Evolutionary conservation across 495 filamentous ascomycete species (phyloP), one percentile per base, ranked within the genome.

Genomic region (Neurospora sp.): DNA sequence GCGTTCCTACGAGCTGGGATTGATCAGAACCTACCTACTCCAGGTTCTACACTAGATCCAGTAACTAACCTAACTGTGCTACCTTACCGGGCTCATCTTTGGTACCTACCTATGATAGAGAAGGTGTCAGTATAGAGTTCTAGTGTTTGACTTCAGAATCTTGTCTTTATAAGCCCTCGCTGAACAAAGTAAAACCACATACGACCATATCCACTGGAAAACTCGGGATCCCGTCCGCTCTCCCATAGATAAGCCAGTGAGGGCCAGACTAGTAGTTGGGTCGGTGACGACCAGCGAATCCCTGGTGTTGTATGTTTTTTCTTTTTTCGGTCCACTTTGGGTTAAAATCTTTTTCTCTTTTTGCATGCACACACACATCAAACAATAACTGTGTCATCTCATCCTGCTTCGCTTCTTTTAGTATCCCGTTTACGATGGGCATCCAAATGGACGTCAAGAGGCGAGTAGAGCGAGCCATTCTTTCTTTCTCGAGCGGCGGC

Each of bases 201-300:
- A 83, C 83, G 82, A 83, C 83, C 83, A 84, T 79, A 84, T 70
- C 78, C 77, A 77, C 41, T 77, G 74, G 83, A 84, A 70, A 79
- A 81, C 76, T 80, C 81, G 83, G 83, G 79, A 83, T 83, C 83
- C 84, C 82, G 84, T 85, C 82, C 81, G 84, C 31, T 31, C 31
- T 31, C 31, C 31, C 31, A 31, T 31, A 31, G 3, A 31, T 31
- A 31, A 31, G 31, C 79, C 68, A 73, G 71, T 74, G 71, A 75
- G 44, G 31, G 27, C 73, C 68, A 70, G 80, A 83, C 76, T 78
- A 84, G 84, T 83, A 84, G 80, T 85, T 81, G 79, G 81, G 82
- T 85, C 78, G 84, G 81, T 84, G 84, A 84, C 81, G 79, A 85
- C 71, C 69, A 76, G 76, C 69, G 76, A 76, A 76, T 78, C 70